Base-by-base conservation (phyloP, 1,284 basidiomycete genomes). In the Sanguinoderma infundibulare region DNA sequence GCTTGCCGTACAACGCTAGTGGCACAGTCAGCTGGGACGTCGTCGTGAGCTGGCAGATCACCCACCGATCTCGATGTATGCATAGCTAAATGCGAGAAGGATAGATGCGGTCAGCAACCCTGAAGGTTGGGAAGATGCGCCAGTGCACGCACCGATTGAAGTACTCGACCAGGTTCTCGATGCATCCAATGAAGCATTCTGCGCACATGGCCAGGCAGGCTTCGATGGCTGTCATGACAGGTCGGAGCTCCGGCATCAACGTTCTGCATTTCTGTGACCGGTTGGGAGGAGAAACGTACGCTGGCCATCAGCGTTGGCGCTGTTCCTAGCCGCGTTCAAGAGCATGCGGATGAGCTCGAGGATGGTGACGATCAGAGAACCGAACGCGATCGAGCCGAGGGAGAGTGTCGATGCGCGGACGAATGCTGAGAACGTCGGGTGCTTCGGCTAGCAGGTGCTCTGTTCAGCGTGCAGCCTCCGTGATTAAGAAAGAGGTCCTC, bases 351-450 rank as follows among this genome's bases (percentile, higher is more conserved):
- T 67, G 5, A 95, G 72, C 69, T 97, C 95, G 50, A 97, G 80
- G 32, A 97, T 73, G 0, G 95, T 94, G 47, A 97, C 94, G 64
- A 97, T 93, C 69, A 97, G 79, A 2, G 90, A 93, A 5, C 95
- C 95, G 70, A 96, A 95, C 5, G 93, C 92, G 69, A 97, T 95
- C 0, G 92, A 94, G 6, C 94, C 95, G 32, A 98, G 82, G 0
- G 92, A 95, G 56, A 91, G 79, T 0, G 94, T 95, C 15, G 89
- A 91, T n/a, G 93, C 90, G 28, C 95, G 87, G 38, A 83, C 81
- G 72, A 97, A 92, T 0, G 92, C 83, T 47, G 86, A 83, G 2
- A 86, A 68, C 24, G 90, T 91, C 0, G 92, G 91, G 70, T 90
- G 83, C 59, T 84, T 84, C 28, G 91, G 92, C 83, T 90, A 17